Conservation (phyloP, 306 rosid genomes). For the Comarum palustre region DNA sequence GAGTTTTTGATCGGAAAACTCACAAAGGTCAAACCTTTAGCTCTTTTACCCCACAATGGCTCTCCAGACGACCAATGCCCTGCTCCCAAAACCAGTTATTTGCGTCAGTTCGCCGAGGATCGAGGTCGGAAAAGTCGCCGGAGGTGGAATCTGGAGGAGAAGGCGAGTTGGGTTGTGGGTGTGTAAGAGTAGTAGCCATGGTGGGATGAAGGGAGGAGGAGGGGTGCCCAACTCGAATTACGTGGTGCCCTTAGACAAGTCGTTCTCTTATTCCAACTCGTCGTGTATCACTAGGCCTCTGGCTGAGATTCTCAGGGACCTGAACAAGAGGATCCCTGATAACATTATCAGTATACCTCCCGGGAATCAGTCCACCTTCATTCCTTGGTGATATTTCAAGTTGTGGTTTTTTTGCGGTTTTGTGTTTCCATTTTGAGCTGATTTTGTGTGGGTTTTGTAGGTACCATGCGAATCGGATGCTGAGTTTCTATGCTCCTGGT, state of each 20-base stretch:
- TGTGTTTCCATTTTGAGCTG: slow-evolving; percentile 5
- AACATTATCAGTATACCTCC: slow-evolving; percentile 49
- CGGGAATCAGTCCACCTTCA: slow-evolving; percentile 37
- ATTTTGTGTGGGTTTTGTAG: slow-evolving; percentile 28
- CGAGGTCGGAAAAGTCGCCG: neutral
- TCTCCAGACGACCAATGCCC: slow-evolving; percentile 20
- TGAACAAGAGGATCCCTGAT: slow-evolving; percentile 86
- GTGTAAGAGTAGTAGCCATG: slow-evolving; percentile 21
- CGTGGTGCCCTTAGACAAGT: slow-evolving; percentile 80
- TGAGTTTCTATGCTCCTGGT: slow-evolving; percentile 99
- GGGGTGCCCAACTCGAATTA: slow-evolving; percentile 69
- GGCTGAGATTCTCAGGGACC: slow-evolving; percentile 81
- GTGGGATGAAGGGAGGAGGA: slow-evolving; percentile 45
- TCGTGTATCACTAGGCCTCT: slow-evolving; percentile 82
- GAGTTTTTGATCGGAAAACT: neutral
- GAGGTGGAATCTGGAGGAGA: slow-evolving; percentile 10
- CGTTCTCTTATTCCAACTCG: slow-evolving; percentile 60
- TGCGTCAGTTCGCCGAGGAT: neutral
- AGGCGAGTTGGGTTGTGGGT: slow-evolving; percentile 13
- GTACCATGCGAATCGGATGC: slow-evolving; percentile 97
- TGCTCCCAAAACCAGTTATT: slow-evolving; percentile 9
- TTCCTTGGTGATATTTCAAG: slow-evolving; percentile 60
- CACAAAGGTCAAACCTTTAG: neutral
- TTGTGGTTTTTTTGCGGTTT: neutral
- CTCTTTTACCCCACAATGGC: slow-evolving; percentile 14